These are phyloP conservation scores for Crinitomyces ghanaensis DNA, from an alignment of 805 yeast genomes.

Conservation along the genomic window DNA sequence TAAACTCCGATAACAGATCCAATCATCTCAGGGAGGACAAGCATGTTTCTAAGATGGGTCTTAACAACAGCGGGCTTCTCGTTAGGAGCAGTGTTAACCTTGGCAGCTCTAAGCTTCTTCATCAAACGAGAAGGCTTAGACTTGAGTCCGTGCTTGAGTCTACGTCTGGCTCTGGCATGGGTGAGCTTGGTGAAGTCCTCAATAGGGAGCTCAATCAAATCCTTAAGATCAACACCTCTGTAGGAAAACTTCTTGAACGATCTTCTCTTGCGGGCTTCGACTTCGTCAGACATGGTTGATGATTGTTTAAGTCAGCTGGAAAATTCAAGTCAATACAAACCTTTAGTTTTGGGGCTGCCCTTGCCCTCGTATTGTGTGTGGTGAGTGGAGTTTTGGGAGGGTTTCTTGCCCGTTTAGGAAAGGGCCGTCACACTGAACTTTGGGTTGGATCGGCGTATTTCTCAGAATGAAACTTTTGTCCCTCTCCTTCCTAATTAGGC, in stretches of 20 bases:
- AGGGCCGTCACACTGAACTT: too few relatives aligned
- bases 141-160: slow-evolving; percentile 96
- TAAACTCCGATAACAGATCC: slow-evolving; percentile 97
- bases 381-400: slow-evolving; percentile 1
- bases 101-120: slow-evolving; percentile 96
- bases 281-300: slow-evolving; percentile 2
- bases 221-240: slow-evolving; percentile 97
- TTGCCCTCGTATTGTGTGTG: slow-evolving; percentile 1
- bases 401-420: too few relatives aligned
- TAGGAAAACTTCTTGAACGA: slow-evolving; percentile 95
- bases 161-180: slow-evolving; percentile 99
- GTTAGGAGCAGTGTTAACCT: slow-evolving; percentile 59
- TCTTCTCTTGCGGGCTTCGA: slow-evolving; percentile 41
- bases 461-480: too few relatives aligned
- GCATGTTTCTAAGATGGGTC: slow-evolving; percentile 99
- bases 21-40: slow-evolving; percentile 98
- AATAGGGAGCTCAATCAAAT: slow-evolving; percentile 84
- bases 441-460: too few relatives aligned
- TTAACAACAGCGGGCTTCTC: slow-evolving; percentile 97
- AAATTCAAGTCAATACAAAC: too few relatives aligned
- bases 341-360: too few relatives aligned
- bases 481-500: too few relatives aligned
- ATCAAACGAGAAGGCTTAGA: slow-evolving; percentile 91
- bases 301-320: too few relatives aligned
- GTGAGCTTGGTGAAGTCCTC: slow-evolving; percentile 96